These are phyloP conservation scores for Globisporangium alternatum DNA, from an alignment of 352 stramenopile species.

Conservation along the genomic window DNA sequence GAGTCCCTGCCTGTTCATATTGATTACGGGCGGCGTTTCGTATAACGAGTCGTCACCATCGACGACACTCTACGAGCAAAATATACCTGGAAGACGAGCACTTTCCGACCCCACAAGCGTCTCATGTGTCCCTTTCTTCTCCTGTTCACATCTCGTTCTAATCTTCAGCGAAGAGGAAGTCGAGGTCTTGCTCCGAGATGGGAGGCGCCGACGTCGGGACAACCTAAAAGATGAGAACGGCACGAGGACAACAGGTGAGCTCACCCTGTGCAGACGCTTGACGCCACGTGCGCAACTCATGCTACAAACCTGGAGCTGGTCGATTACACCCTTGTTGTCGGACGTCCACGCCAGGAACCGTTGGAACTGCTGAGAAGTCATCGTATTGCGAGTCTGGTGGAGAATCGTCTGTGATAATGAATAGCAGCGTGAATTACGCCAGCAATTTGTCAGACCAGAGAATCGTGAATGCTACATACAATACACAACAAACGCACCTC, in stretches of 20 bases:
- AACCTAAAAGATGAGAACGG: conserved; percentile 29
- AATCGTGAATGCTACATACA: neutral
- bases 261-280: neutral
- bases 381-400: conserved; percentile 75
- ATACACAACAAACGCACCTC: conserved; percentile 42
- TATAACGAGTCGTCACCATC: neutral
- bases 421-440: neutral
- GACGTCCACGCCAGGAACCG: conserved; percentile 78
- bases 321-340: conserved; percentile 69
- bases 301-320: conserved; percentile 55
- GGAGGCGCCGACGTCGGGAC: conserved; percentile 29
- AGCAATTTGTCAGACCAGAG: neutral
- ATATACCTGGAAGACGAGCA: conserved; percentile 9
- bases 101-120: neutral
- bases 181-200: conserved; percentile 47
- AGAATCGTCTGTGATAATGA: conserved; percentile 47
- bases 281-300: neutral
- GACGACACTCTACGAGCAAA: conserved; percentile 1
- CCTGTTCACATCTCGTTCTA: conserved; percentile 16
- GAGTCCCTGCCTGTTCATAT: neutral
- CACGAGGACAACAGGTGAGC: conserved; percentile 1
- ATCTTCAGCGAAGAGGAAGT: conserved; percentile 82
- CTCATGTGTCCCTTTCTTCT: neutral
- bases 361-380: conserved; percentile 80
- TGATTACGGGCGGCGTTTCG: neutral